phyloP scores from a whole-genome alignment of 1,139 yeast species.

The Saccharomyces hybrid region DNA sequence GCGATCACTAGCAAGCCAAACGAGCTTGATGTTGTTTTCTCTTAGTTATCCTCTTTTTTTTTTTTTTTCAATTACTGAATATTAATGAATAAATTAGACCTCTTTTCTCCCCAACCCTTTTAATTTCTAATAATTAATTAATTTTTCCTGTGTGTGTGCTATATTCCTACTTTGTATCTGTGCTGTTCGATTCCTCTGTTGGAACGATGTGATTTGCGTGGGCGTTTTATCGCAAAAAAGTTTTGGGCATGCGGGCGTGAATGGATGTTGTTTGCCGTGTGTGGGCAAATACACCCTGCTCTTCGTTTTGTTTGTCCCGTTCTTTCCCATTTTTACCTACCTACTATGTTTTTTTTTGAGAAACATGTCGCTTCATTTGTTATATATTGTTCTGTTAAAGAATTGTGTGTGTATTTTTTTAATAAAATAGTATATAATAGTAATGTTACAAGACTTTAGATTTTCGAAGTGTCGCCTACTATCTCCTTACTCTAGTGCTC shows the following conservation, averaged over 20 bases:
- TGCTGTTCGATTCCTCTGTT: background rate
- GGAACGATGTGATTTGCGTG: background rate
- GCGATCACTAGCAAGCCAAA: background rate
- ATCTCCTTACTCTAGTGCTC: constrained; percentile 25
- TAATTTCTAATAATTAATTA: constrained; percentile 1
- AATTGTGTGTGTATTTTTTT: constrained; percentile 3
- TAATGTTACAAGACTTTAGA: background rate
- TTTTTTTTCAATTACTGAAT: background rate
- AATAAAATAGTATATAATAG: background rate
- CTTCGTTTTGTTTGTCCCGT: background rate
- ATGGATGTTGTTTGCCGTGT: background rate
- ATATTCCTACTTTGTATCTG: background rate
- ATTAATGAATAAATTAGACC: background rate
- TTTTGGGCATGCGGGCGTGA: background rate
- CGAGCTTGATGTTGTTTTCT: background rate
- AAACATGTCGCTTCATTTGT: background rate
- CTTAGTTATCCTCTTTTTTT: background rate
- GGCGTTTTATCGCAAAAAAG: background rate
- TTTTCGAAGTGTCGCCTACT: background rate
- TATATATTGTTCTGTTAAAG: background rate
- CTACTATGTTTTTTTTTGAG: background rate
- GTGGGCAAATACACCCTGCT: background rate
- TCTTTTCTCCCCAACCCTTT: background rate
- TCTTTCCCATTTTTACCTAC: background rate
- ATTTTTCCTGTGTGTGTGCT: background rate